phyloP scores from a whole-genome alignment of 805 yeast species.

The Pichia sporocuriosa region DNA sequence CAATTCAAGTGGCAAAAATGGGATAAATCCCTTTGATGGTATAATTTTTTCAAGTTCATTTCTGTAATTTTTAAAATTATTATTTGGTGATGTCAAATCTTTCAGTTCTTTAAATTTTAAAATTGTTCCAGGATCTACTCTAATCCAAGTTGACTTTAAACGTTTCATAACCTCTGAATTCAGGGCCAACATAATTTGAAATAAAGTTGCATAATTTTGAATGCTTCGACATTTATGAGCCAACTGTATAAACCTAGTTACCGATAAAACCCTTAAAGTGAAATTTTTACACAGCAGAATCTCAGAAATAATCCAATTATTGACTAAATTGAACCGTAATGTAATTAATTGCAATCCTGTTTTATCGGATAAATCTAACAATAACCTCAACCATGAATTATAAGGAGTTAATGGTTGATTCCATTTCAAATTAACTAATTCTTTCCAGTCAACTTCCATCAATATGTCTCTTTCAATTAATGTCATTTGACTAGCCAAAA shows the following conservation, averaged over 20 bases:
- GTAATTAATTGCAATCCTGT: conserved; percentile 79
- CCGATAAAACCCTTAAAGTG: conserved; percentile 55
- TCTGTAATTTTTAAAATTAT: conserved; percentile 65
- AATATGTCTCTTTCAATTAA: conserved; percentile 79
- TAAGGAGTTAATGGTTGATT: conserved; percentile 57
- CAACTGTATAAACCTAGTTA: conserved; percentile 82
- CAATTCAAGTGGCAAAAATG: conserved; percentile 80
- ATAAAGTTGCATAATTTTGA: conserved; percentile 81
- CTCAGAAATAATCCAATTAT: conserved; percentile 89
- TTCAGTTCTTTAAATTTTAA: conserved; percentile 62
- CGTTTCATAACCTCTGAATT: conserved; percentile 56
- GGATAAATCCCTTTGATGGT: conserved; percentile 73
- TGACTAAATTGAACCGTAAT: conserved; percentile 79
- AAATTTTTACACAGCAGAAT: conserved; percentile 60
- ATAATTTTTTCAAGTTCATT: conserved; percentile 47
- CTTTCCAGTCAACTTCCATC: conserved; percentile 87
- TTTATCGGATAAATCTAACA: conserved; percentile 41
- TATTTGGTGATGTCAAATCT: conserved; percentile 63
- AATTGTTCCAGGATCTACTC: conserved; percentile 65
- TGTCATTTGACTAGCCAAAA: conserved; percentile 74
- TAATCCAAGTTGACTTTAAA: conserved; percentile 66
- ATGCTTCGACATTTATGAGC: conserved; percentile 65
- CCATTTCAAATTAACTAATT: conserved; percentile 73
- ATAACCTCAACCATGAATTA: conserved; percentile 76
- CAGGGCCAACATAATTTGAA: conserved; percentile 81